phyloP scores from a whole-genome alignment of 1,284 basidiomycete species.

The Ganoderma lingzhi region DNA sequence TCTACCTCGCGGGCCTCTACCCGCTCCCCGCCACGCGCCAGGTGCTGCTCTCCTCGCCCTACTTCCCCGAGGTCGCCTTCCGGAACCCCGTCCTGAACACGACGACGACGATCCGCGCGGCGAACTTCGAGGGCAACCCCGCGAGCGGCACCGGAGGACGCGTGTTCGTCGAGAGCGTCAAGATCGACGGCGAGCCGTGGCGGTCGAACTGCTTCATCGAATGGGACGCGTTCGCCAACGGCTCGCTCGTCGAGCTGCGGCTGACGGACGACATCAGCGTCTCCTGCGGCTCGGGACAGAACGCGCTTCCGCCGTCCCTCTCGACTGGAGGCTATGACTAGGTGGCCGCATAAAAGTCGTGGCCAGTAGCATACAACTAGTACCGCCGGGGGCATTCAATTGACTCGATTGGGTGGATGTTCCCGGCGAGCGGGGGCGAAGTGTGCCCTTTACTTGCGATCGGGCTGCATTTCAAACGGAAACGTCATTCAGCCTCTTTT shows the following conservation, averaged over 20 bases:
- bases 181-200: slow-evolving; percentile 62
- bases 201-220: slow-evolving; percentile 67
- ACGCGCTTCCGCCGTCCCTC: slow-evolving; percentile 63
- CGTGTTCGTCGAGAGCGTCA: slow-evolving; percentile 66
- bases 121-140: slow-evolving; percentile 62
- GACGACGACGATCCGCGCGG: slow-evolving; percentile 61
- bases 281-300: slow-evolving; percentile 53
- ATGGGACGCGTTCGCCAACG: slow-evolving; percentile 64
- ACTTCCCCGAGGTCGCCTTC: slow-evolving; percentile 67
- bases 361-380: too few relatives aligned
- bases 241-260: slow-evolving; percentile 57
- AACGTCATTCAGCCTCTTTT: not conserved
- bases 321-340: slow-evolving; percentile 60
- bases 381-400: too few relatives aligned
- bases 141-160: slow-evolving; percentile 56
- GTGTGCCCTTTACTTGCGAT: not conserved
- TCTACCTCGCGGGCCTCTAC: slow-evolving; percentile 68
- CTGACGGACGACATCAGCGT: slow-evolving; percentile 59
- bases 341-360: too few relatives aligned
- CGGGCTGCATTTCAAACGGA: not conserved
- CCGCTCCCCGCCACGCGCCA: slow-evolving; percentile 70
- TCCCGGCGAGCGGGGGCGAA: too few relatives aligned
- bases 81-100: slow-evolving; percentile 63
- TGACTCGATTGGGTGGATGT: too few relatives aligned
- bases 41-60: slow-evolving; percentile 67